A percentile compares a stretch with the other conserved stretches of the same genome.
Evolutionary conservation across 345 rosid species (phyloP).

Genomic region (Barbarea vulgaris): DNA sequence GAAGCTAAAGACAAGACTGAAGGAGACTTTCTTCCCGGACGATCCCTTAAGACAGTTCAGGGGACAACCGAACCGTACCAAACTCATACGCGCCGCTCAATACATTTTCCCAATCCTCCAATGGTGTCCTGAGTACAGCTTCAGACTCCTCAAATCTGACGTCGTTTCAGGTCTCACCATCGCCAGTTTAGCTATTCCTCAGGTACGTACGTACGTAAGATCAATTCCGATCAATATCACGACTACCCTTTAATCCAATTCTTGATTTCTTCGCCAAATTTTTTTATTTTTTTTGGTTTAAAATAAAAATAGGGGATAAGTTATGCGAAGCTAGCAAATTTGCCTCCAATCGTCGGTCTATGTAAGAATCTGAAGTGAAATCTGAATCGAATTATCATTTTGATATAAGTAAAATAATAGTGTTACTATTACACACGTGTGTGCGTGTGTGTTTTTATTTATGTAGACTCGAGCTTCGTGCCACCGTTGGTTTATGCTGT

Average conservation of each 20-base stretch:
- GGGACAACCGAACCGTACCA: conserved; percentile 57
- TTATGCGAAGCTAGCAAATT: conserved; percentile 90
- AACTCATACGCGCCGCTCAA: conserved; percentile 69
- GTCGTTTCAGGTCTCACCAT: conserved; percentile 89
- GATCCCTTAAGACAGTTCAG: conserved; percentile 96
- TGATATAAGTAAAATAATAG: neutral
- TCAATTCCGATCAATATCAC: neutral
- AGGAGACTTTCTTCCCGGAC: conserved; percentile 93
- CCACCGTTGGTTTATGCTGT: conserved; percentile 93
- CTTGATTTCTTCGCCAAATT: neutral
- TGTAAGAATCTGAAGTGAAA: conserved; percentile 57
- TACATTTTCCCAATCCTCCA: conserved; percentile 85
- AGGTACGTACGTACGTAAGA: conserved; percentile 52
- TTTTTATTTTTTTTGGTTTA: neutral
- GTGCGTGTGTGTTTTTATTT: neutral
- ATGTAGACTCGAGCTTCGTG: conserved; percentile 89
- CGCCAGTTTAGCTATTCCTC: conserved; percentile 99
- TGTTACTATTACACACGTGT: neutral
- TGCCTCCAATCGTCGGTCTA: conserved; percentile 88
- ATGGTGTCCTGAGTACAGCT: conserved; percentile 81
- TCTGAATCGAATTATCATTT: neutral
- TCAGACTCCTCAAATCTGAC: conserved; percentile 81
- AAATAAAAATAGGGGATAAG: conserved; percentile 75
- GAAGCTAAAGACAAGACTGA: conserved; percentile 62
- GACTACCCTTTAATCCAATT: neutral